Conservation (phyloP, 768 basidiomycete species). For the Boletus vinaceobasis region DNA sequence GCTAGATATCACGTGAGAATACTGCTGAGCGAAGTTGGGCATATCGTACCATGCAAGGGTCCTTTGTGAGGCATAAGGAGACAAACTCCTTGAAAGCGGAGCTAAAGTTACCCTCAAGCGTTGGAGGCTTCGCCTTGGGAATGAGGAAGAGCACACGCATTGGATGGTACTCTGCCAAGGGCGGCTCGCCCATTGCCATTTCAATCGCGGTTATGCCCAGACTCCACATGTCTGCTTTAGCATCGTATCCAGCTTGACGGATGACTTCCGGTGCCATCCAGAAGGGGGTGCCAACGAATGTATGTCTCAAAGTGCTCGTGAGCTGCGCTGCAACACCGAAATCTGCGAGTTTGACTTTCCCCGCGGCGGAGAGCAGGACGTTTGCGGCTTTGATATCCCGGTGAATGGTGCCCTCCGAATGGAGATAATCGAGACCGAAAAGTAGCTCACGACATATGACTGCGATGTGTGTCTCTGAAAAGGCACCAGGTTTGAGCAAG, state of each 20-base stretch:
- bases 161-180: conserved; percentile 94
- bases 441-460: conserved; percentile 92
- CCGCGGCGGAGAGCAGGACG: conserved; percentile 82
- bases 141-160: conserved; percentile 99
- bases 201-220: conserved; percentile 97
- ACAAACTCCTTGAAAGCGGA: conserved; percentile 92
- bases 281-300: conserved; percentile 95
- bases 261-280: conserved; percentile 99
- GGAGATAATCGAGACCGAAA: conserved; percentile 93
- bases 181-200: conserved; percentile 97
- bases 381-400: conserved; percentile 99
- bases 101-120: conserved; percentile 83
- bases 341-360: conserved; percentile 96
- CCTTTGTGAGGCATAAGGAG: conserved; percentile 86
- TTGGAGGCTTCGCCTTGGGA: conserved; percentile 92
- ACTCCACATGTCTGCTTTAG: conserved; percentile 97
- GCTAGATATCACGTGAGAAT: conserved; percentile 43
- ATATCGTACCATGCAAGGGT: conserved; percentile 65
- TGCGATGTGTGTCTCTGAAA: conserved; percentile 92
- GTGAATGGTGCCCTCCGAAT: conserved; percentile 93
- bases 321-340: conserved; percentile 98
- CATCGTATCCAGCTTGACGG: conserved; percentile 93
- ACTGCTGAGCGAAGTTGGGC: background rate
- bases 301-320: conserved; percentile 90
- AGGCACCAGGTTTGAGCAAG: conserved; percentile 86